Evolutionary conservation across 306 rosid genomes (phyloP).

Genomic region (Cicer cuneatum): DNA sequence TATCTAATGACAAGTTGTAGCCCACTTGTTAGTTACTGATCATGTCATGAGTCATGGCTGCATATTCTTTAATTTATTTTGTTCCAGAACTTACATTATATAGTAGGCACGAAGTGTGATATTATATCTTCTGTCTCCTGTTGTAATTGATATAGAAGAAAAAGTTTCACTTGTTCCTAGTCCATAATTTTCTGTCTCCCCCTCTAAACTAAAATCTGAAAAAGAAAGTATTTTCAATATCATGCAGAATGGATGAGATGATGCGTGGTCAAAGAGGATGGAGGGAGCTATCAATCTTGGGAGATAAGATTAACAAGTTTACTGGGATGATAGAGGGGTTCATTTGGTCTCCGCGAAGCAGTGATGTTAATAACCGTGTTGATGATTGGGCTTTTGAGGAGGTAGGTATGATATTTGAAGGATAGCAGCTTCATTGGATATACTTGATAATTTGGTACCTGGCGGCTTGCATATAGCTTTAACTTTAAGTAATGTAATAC

Average conservation of each 20-base stretch:
- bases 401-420: slow-evolving; percentile 57
- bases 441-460: slow-evolving; percentile 37
- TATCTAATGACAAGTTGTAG: slow-evolving; percentile 5
- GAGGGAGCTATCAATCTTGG: slow-evolving; percentile 92
- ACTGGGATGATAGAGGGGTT: slow-evolving; percentile 97
- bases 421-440: slow-evolving; percentile 31
- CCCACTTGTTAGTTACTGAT: slow-evolving; percentile 20
- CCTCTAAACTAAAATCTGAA: background rate
- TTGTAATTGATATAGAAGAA: slow-evolving; percentile 32
- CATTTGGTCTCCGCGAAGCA: slow-evolving; percentile 91
- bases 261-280: slow-evolving; percentile 99
- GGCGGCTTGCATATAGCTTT: slow-evolving; percentile 26
- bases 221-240: slow-evolving; percentile 30
- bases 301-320: slow-evolving; percentile 89
- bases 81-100: slow-evolving; percentile 4
- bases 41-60: background rate
- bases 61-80: background rate
- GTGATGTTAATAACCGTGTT: slow-evolving; percentile 59
- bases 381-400: slow-evolving; percentile 95
- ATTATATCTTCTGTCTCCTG: slow-evolving; percentile 21
- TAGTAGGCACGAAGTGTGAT: slow-evolving; percentile 6
- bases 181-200: slow-evolving; percentile 15
- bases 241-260: slow-evolving; percentile 97
- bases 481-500: slow-evolving; percentile 8
- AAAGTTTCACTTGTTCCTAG: background rate